Base-by-base conservation (phyloP, 2,329 filamentous ascomycete genomes). In the Thielaviopsis populi region DNA sequence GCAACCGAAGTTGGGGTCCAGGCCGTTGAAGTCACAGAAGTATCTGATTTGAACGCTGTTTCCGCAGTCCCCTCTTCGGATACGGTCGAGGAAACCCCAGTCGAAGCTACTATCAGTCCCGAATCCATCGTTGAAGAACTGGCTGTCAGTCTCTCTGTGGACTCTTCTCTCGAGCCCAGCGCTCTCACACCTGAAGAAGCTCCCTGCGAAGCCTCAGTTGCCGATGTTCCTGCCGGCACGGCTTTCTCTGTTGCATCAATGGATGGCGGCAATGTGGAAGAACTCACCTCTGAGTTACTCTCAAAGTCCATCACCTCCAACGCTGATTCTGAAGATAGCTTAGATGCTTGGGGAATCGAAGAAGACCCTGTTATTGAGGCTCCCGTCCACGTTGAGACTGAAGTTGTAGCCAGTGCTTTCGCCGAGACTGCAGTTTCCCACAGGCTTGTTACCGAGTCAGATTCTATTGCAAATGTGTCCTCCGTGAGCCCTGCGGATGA, bases 301-400 rank as follows among this genome's bases (percentile, higher is more conserved):
- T 40, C 40, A 42, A 48, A 62, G 19, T 58, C 59, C 1, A 27
- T 61, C 17, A 30, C 59, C 17, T 58, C 48, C 15, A 50, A 59
- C 3, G 17, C 60, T 54, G 48, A 30, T 56, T 63, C 62, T 22
- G 56, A 63, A 8, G 59, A 63, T 13, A 63, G 64, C 24, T 37
- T 59, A 7, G 64, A 67, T n/a, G 63, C 63, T 33, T 65, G 63
- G 59, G 63, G 60, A 46, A 65, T 63, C n/a, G 63, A 65, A 27
- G 63, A 63, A 13, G 60, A 67, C 19, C 22, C 53, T 27, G 19
- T 48, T 27, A 40, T 64, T 56, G 63, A 65, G 19, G 22, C n/a
- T 56, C 3, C 65, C 10, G 33, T 43, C 13, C 17, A 61, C 11
- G 22, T 17, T 1, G 43, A 43, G 3, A 15, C 27, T 3, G 19